A percentile compares a stretch with the other conserved stretches of the same genome.
Evolutionary conservation across 306 rosid genomes (phyloP).

Genomic region (Cucurbita ficifolia): DNA sequence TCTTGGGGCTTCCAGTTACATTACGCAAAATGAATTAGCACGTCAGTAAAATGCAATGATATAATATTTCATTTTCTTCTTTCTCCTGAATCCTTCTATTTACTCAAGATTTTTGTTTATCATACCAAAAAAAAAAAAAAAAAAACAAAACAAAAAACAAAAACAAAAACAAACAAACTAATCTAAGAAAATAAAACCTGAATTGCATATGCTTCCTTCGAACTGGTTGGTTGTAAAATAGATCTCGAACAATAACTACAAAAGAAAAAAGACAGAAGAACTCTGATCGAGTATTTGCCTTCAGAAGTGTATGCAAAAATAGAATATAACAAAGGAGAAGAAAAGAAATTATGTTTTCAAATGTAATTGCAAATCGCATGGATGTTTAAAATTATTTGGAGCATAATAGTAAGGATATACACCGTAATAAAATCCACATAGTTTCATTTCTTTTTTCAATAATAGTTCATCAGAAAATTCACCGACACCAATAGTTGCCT

Average conservation of each 20-base stretch:
- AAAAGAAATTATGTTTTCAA: neutral
- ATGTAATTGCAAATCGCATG: constrained; percentile 7
- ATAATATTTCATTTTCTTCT: constrained; percentile 5
- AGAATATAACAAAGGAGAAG: neutral
- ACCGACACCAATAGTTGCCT: neutral
- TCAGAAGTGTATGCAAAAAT: neutral
- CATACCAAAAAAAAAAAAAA: neutral
- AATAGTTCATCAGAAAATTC: neutral
- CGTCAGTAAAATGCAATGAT: constrained; percentile 25
- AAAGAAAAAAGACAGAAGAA: constrained; percentile 1
- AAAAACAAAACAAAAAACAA: neutral
- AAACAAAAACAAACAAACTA: neutral
- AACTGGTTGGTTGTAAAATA: constrained; percentile 94
- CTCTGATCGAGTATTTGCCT: neutral
- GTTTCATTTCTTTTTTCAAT: neutral
- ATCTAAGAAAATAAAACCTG: constrained; percentile 39
- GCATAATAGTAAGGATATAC: neutral
- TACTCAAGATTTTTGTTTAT: neutral
- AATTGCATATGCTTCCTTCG: constrained; percentile 71
- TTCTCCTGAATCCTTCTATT: neutral
- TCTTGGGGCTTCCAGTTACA: constrained; percentile 57
- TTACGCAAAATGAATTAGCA: constrained; percentile 14
- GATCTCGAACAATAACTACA: constrained; percentile 74
- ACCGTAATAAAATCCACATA: neutral
- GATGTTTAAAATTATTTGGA: neutral